Evolutionary conservation across 106 monocot species (phyloP), one percentile per base, ranked within the genome.

Genomic region (Apostasia ramifera): DNA sequence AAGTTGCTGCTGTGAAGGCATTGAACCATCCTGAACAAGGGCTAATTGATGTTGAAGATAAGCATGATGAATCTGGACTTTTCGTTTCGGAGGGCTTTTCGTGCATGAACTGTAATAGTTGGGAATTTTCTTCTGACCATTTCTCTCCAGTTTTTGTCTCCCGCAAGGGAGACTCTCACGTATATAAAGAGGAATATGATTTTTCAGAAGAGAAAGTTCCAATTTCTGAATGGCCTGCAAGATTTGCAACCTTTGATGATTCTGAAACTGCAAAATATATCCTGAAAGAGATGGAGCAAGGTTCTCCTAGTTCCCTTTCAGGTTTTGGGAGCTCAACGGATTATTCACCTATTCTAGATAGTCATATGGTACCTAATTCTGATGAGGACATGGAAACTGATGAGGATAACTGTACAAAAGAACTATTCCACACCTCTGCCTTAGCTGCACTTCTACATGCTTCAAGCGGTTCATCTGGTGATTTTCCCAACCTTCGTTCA

Each of bases 401-500:
- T 44, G 91, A 86, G 15, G 86, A 88, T 37, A 84, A 60, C 40
- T 79, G 76, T 44, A 80, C 70, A 11, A 82, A 79, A 44, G 82
- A 86, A 75, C 61, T 82, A 0, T 79, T 92, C 51, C 91, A 95
- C 48, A 82, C 88, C 62, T 90, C 83, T 80, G 81, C 88, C 39
- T 75, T 95, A 67, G 76, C 85, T 71, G 94, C 92, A 11, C 82
- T 97, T 40, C 74, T 97, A 8, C 89, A 81, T 79, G 92, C 92
- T 40, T 89, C 92, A 40, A 75, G 82, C 44, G 84, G 86, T 71
- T 67, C 75, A 40, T 83, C 87, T 5, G 86, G 89, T 64, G 86
- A 84, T 40, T 80, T 78, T 14, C 66, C 86, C 63, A 82, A 70
- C 67, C 78, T 81, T 11, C 44, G 39, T 11, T 3, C 10, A 63